Evolutionary conservation across 2,329 filamentous ascomycete species (phyloP).

Genomic region (Colletotrichum lentis): DNA sequence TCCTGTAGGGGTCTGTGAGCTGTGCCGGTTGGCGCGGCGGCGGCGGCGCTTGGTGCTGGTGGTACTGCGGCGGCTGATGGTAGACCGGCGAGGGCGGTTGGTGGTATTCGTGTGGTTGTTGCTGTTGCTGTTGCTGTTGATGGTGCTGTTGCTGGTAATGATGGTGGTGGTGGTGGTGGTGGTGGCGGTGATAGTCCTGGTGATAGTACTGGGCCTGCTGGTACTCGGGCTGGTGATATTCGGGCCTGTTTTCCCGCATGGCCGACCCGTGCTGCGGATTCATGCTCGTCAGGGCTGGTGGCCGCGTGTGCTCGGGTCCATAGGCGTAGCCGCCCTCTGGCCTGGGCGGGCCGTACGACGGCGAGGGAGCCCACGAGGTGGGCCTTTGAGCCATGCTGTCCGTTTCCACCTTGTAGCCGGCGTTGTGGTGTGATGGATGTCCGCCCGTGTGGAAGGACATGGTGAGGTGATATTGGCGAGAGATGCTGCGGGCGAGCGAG

Average conservation of each 20-base stretch:
- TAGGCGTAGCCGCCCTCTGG: conserved; percentile 42
- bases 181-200: conserved; percentile 21
- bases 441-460: conserved; percentile 48
- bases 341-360: conserved; percentile 43
- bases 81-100: conserved; percentile 40
- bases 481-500: not conserved
- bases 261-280: conserved; percentile 26
- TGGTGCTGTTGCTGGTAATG: not conserved
- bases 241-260: conserved; percentile 18
- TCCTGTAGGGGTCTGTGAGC: conserved; percentile 23
- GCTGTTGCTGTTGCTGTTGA: conserved; percentile 2
- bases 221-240: conserved; percentile 34
- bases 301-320: conserved; percentile 41
- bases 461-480: conserved; percentile 23
- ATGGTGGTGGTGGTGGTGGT: no score
- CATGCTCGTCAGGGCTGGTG: conserved; percentile 43
- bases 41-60: conserved; percentile 39
- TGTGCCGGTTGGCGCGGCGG: conserved; percentile 35
- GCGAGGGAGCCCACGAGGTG: conserved; percentile 44
- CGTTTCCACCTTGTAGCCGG: conserved; percentile 44
- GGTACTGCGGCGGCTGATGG: conserved; percentile 38
- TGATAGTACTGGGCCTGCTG: conserved; percentile 1
- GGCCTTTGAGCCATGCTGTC: conserved; percentile 50
- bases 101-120: conserved; percentile 35
- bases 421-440: conserved; percentile 41